Percentiles rank a stretch among this genome's conserved stretches.
Conservation (phyloP, 768 basidiomycete genomes). For the Suillus hirtellus region DNA sequence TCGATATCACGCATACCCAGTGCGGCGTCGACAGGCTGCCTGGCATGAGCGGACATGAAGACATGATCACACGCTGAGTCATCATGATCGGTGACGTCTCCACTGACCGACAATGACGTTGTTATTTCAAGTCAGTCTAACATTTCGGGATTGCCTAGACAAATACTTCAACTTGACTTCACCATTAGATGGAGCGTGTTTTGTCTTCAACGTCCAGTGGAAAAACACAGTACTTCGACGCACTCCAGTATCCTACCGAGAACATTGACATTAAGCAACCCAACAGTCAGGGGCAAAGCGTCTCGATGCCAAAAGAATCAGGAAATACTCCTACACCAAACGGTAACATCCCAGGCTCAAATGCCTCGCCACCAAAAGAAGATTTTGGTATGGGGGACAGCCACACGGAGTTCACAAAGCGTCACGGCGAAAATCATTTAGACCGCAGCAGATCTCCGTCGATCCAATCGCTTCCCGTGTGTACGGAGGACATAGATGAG, state of each 20-base stretch:
- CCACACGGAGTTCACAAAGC: not conserved
- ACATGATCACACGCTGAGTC: not conserved
- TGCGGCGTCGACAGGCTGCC: not conserved
- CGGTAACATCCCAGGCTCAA: too few relatives aligned
- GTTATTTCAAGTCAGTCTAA: not conserved
- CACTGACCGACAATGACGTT: not conserved
- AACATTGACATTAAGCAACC: not conserved
- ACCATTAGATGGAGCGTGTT: not conserved
- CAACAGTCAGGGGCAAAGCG: not conserved
- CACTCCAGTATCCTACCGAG: constrained; percentile 23
- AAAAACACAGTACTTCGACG: constrained; percentile 47
- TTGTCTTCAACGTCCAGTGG: constrained; percentile 31
- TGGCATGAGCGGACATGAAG: not conserved
- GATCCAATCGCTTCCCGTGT: constrained; percentile 26
- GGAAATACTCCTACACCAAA: constrained; percentile 6
- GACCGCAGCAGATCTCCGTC: constrained; percentile 17
- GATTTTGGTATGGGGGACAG: not conserved
- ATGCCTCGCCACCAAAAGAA: not conserved
- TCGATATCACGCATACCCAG: not conserved
- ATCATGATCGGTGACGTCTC: not conserved
- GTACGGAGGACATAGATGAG: constrained; percentile 12
- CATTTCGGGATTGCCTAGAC: not conserved
- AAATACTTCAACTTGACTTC: not conserved
- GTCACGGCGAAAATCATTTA: not conserved
- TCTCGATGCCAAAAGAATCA: not conserved